Percentiles rank a stretch among this genome's conserved stretches.
These are phyloP conservation scores for Epichloe bromicola DNA, from an alignment of 2,329 filamentous ascomycete species.

Conservation along the genomic window DNA sequence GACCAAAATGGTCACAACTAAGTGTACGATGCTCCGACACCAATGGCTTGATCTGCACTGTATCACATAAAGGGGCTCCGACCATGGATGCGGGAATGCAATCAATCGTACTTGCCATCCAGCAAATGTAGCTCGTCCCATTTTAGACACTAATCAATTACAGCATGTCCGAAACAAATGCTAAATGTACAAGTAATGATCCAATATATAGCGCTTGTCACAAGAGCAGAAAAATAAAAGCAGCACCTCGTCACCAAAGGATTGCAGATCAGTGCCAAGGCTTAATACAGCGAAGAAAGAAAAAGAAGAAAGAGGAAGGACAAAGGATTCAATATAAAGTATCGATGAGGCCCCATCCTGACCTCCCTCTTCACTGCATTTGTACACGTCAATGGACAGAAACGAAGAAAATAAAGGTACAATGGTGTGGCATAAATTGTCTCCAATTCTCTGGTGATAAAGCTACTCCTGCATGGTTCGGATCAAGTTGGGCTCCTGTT, in stretches of 20 bases:
- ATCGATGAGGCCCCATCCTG: neutral
- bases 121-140: constrained; percentile 1
- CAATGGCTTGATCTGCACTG: no score
- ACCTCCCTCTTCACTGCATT: neutral
- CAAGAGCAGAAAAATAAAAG: constrained; percentile 3
- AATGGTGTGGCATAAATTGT: neutral
- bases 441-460: neutral
- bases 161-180: constrained; percentile 29
- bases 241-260: neutral
- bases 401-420: neutral
- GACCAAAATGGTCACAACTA: no score
- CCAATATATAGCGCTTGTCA: constrained; percentile 10
- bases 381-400: neutral
- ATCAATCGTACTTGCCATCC: neutral
- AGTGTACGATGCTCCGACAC: no score
- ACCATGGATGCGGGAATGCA: neutral
- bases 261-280: neutral
- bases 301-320: neutral
- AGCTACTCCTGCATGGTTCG: constrained; percentile 8
- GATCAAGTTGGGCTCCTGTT: constrained; percentile 7
- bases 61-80: neutral
- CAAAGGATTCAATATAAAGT: neutral
- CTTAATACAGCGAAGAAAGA: no score
- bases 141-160: constrained; percentile 32
- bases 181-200: constrained; percentile 18